These are phyloP conservation scores for Sanghuangporus sanghuang DNA, from an alignment of 1,284 basidiomycete species.

Conservation along the genomic window DNA sequence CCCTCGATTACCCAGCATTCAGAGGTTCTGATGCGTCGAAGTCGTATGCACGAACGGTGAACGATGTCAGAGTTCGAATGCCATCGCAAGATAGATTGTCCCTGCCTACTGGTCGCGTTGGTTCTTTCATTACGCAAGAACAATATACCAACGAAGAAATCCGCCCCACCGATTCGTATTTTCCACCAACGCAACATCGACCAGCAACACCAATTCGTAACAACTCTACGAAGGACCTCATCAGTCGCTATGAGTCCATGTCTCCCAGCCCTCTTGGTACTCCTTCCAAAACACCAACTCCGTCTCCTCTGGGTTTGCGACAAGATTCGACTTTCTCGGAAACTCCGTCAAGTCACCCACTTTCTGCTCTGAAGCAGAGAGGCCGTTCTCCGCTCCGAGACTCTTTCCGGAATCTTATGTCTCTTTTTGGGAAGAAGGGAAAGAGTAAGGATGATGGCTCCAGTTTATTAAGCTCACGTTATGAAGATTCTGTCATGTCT, in stretches of 20 bases:
- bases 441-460: conserved; percentile 30
- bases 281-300: neutral
- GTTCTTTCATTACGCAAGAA: neutral
- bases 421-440: conserved; percentile 54
- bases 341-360: conserved; percentile 8
- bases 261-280: conserved; percentile 13
- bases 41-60: neutral
- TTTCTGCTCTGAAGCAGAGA: conserved; percentile 19
- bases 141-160: neutral
- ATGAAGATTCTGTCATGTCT: neutral
- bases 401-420: conserved; percentile 60
- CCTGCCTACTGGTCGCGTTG: neutral
- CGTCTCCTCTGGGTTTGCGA: neutral
- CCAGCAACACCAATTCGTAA: conserved; percentile 5
- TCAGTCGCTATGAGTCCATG: conserved; percentile 40
- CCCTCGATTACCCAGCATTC: neutral
- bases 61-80: neutral
- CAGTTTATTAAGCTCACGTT: conserved; percentile 5
- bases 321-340: conserved; percentile 13
- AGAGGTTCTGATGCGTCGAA: neutral
- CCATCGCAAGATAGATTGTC: conserved; percentile 2
- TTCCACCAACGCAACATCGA: neutral
- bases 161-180: conserved; percentile 7
- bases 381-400: conserved; percentile 52
- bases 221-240: conserved; percentile 33